Base-by-base conservation (phyloP, 352 stramenopile species). In the Phytophthora pini region DNA sequence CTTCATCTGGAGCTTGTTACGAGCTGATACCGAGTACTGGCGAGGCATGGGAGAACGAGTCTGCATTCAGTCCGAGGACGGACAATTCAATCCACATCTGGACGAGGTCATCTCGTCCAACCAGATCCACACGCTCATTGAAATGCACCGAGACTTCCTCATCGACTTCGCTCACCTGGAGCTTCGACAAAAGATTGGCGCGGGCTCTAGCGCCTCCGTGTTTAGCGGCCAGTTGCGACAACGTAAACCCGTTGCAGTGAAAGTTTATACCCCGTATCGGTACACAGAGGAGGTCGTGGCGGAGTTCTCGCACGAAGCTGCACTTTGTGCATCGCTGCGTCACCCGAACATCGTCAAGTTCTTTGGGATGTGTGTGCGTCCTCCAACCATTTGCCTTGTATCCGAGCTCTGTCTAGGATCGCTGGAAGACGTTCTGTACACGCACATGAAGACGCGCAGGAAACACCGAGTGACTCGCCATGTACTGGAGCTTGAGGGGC, bases 311-410 rank as follows among this genome's bases (percentile, higher is more conserved):
- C 69, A 91, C 22, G 82, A 91, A 60, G 82, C 79, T 1, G 82
- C 80, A 12, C 52, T 91, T 0, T 89, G 78, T 17, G 75, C 62
- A 0, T 72, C 76, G 5, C 50, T 91, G 5, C 24, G 61, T 12
- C 82, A 91, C 47, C 82, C 82, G 8, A 91, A 91, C 38, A 78
- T 91, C 45, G 80, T 87, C 36, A 63, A 68, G 57, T 91, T 91
- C 32, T 82, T 82, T 31, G 82, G 82, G 0, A 74, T 91, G 57
- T 91, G 82, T 39, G 77, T 91, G 1, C 87, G 54, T n/a, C 82
- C 82, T 38, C 82, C 82, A 22, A 86, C 76, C 0, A 83, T 91
- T 51, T 88, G 80, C 12, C 51, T 91, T 3, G 79, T 91, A 0
- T 86, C 70, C 0, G 82, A 91, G 46, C 69, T 89, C 2, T 91